Evolutionary conservation across 768 basidiomycete genomes (phyloP).

Genomic region (Pleurotus citrinopileatus): DNA sequence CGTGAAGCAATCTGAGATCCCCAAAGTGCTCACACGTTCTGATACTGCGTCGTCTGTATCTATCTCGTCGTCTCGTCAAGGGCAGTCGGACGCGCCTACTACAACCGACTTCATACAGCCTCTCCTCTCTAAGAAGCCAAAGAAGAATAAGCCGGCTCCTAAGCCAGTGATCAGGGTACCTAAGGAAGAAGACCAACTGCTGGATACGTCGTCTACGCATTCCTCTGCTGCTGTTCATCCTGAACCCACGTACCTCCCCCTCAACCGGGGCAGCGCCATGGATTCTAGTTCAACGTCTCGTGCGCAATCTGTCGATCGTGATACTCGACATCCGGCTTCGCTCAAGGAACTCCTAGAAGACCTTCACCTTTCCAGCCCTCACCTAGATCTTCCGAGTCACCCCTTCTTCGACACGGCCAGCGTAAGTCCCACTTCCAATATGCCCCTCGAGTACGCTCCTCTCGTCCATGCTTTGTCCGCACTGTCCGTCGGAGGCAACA

Average conservation of each 20-base stretch:
- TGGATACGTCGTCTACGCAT: conserved; percentile 39
- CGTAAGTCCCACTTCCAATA: conserved; percentile 72
- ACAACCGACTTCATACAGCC: conserved; percentile 51
- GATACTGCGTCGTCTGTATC: conserved; percentile 15
- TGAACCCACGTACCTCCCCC: conserved; percentile 41
- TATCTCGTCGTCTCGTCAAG: too few relatives aligned
- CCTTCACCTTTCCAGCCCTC: conserved; percentile 57
- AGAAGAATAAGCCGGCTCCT: conserved; percentile 69
- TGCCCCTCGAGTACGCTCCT: conserved; percentile 83
- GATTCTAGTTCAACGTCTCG: conserved; percentile 55
- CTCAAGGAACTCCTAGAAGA: conserved; percentile 67
- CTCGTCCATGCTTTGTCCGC: conserved; percentile 85
- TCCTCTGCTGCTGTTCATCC: conserved; percentile 45
- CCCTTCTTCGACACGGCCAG: conserved; percentile 73
- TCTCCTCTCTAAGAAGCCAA: conserved; percentile 78
- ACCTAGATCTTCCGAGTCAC: conserved; percentile 64
- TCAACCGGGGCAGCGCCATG: conserved; percentile 24
- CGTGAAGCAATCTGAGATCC: background rate
- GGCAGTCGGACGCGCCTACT: conserved; percentile 17
- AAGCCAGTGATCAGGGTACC: conserved; percentile 49
- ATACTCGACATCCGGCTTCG: conserved; percentile 37
- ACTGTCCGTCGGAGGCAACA: conserved; percentile 80
- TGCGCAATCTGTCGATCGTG: conserved; percentile 56
- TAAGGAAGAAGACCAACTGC: conserved; percentile 51
- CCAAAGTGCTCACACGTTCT: background rate